Evolutionary conservation across 1,139 yeast species (phyloP), one percentile per base, ranked within the genome.

Genomic region (Saccharomyces hybrid): DNA sequence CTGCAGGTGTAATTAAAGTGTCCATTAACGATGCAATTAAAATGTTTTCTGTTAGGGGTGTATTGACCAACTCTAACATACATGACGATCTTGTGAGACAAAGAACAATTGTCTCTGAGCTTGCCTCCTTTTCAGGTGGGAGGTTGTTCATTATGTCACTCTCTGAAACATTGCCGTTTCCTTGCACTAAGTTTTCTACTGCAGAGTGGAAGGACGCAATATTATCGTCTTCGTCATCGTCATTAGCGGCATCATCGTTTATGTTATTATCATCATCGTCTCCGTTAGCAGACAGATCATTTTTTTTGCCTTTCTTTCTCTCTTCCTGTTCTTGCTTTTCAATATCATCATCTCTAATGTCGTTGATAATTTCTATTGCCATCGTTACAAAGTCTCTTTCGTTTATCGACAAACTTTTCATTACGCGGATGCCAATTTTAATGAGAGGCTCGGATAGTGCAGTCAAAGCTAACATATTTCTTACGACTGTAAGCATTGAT

Each of bases 371-470:
- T 74, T 91, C 97, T 13, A 87, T 82, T 23, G 88, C 79, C 82
- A 89, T 86, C 47, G 88, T 81, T 25, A 88, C 81, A 67, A 90
- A 90, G 71, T 91, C 97, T 56, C 84, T 80, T 64, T 89, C 97
- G 66, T 80, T 86, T 46, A 86, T 82, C 1, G 96, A 86, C 20
- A 88, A 73, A 62, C 81, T 85, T 50, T 83, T 77, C 61, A 91
- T 76, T 2, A 89, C 88, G 52, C 80, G 77, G 59, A 88, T 77
- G 1, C 88, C 78, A 7, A 78, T 75, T 30, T 80, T 77, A 31
- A 85, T 77, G 20, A 87, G 70, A 2, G 74, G 68, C 49, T 84
- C 88, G 4, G 78, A 67, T 27, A 88, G 72, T 5, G 52, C 48
- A 20, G 78, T 76, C 51, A 79, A 76, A 1, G 82, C 75, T 55